Base-by-base conservation (phyloP, 2,329 filamentous ascomycete species). In the Rutstroemia sp. region DNA sequence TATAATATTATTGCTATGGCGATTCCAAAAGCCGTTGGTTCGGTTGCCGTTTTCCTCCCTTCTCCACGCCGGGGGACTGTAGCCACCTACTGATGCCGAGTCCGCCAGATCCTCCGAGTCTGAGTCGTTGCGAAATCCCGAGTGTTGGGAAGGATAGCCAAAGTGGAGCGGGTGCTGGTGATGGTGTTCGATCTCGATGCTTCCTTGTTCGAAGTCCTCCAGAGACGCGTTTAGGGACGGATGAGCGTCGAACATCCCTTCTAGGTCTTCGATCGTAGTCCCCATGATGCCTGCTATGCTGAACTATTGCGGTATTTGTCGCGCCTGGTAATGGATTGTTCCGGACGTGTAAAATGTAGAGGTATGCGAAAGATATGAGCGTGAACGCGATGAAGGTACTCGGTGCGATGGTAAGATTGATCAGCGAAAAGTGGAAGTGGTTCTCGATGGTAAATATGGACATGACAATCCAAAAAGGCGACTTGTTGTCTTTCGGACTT, bases 21-120 rank as follows among this genome's bases (percentile, higher is more conserved):
- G 84, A 61, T 64, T 66, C 68, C 68, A 70, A 46, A 69, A 70
- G 65, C 79, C 81, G 59, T 75, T 75, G 61, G 65, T 69, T 60
- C 69, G 68, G 58, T 68, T 64, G 63, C 67, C 71, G 53, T 72
- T 69, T 64, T 76, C 78, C 61, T 73, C 72, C 27, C 70, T 68
- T 58, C 80, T 76, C 76, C 83, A 84, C 12, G 82, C 82, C 2
- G 84, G 84, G 42, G 84, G 84, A 53, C 81, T 84, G 81, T 82
- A 87, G 34, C 80, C 81, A 49, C 78, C 76, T 54, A 67, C 69
- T 25, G 72, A 71, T 37, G 74, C 72, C 52, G 75, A 75, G 58
- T 79, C 75, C 53, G 72, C 65, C 55, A 63, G 68, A 38, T 44
- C 37, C 63, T 68, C 69, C 39, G 68, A 67, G 27, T 72, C 72